These are phyloP conservation scores for Exophiala phaeomuriformis DNA, from an alignment of 2,329 filamentous ascomycete genomes.

Conservation along the genomic window DNA sequence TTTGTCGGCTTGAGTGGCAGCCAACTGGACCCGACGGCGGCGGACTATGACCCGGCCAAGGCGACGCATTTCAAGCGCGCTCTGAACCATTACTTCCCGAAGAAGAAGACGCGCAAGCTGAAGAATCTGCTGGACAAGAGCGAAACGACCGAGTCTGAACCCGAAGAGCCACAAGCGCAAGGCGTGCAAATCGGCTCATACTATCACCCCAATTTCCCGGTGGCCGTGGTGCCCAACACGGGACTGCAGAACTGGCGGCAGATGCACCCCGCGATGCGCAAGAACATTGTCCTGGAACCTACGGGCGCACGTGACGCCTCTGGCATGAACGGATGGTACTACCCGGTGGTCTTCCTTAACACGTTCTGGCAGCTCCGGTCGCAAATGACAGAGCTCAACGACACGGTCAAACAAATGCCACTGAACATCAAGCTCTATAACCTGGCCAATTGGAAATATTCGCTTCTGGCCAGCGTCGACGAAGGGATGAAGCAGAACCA, in stretches of 20 bases:
- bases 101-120: slow-evolving; percentile 83
- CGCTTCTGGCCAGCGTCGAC: slow-evolving; percentile 74
- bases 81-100: slow-evolving; percentile 79
- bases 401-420: slow-evolving; percentile 74
- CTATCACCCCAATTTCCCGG: slow-evolving; percentile 90
- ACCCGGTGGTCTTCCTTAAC: slow-evolving; percentile 84
- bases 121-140: slow-evolving; percentile 65
- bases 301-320: slow-evolving; percentile 73
- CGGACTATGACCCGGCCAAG: slow-evolving; percentile 63
- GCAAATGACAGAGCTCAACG: slow-evolving; percentile 88
- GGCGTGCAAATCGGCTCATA: slow-evolving; percentile 72
- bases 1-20: slow-evolving; percentile 72
- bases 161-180: slow-evolving; percentile 48
- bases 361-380: slow-evolving; percentile 93
- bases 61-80: slow-evolving; percentile 81
- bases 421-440: slow-evolving; percentile 79
- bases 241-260: slow-evolving; percentile 61
- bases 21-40: slow-evolving; percentile 65
- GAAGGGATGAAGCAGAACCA: slow-evolving; percentile 78
- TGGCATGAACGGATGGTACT: slow-evolving; percentile 89
- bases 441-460: slow-evolving; percentile 82
- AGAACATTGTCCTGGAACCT: slow-evolving; percentile 71
- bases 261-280: slow-evolving; percentile 65
- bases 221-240: slow-evolving; percentile 76
- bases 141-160: slow-evolving; percentile 36